Conservation (phyloP, 805 yeast species). For the Pichia californica region DNA sequence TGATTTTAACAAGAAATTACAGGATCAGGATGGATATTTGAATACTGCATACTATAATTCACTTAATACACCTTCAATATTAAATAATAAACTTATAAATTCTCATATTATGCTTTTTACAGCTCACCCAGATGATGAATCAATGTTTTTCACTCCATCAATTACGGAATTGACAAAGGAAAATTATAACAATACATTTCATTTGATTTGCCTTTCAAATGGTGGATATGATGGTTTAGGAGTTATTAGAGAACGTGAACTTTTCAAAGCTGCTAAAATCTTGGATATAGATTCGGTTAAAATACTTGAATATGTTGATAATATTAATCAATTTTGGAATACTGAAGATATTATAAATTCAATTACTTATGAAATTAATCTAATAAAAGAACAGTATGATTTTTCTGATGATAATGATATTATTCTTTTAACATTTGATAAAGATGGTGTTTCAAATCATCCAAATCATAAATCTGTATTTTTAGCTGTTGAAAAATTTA, state of each 20-base stretch:
- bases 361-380: conserved; percentile 23
- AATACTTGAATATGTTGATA: conserved; percentile 56
- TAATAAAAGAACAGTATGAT: conserved; percentile 9
- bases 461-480: conserved; percentile 73
- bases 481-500: conserved; percentile 40
- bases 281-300: conserved; percentile 43
- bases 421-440: conserved; percentile 72
- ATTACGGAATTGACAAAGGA: conserved; percentile 44
- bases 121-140: conserved; percentile 98
- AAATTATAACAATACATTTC: conserved; percentile 43
- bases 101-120: conserved; percentile 38
- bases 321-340: conserved; percentile 66
- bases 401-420: conserved; percentile 18
- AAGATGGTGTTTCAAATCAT: conserved; percentile 75
- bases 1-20: background rate
- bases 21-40: conserved; percentile 18
- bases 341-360: conserved; percentile 31
- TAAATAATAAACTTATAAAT: conserved; percentile 14
- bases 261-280: conserved; percentile 45
- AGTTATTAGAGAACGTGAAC: conserved; percentile 49
- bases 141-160: conserved; percentile 92
- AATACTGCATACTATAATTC: conserved; percentile 15
- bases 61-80: conserved; percentile 19
- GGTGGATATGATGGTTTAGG: conserved; percentile 82
- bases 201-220: conserved; percentile 62